A percentile compares a stretch with the other conserved stretches of the same genome.
Evolutionary conservation across 2,329 filamentous ascomycete genomes (phyloP).

Genomic region (Botrytis aclada): DNA sequence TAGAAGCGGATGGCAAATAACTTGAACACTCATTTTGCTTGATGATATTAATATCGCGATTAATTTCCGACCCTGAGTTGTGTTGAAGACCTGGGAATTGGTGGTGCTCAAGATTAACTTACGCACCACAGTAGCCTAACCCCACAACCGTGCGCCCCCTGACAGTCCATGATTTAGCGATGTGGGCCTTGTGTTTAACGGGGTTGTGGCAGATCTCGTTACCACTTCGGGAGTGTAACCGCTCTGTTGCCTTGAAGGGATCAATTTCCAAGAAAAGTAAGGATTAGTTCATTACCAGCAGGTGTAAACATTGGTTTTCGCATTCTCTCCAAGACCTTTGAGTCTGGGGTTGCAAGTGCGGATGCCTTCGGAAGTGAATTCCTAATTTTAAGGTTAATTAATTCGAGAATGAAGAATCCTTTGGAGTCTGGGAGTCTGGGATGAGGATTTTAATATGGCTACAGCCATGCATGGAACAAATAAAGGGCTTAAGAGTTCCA

Average conservation of each 20-base stretch:
- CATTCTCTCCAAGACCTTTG: not conserved
- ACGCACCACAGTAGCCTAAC: not conserved
- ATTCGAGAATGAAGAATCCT: not conserved
- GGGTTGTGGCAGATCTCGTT: not conserved
- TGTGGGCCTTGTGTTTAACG: not conserved
- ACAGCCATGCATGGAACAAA: not conserved
- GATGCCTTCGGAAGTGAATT: not conserved
- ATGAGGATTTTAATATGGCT: too few species aligned
- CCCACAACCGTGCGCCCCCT: not conserved
- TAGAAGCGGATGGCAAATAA: constrained; percentile 4
- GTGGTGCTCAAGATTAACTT: not conserved
- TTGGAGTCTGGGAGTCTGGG: not conserved
- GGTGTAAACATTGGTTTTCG: not conserved
- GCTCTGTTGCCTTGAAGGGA: not conserved
- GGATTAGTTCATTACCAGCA: not conserved
- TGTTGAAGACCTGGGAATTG: not conserved
- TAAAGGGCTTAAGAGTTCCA: not conserved
- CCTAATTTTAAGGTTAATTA: not conserved
- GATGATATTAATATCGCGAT: not conserved
- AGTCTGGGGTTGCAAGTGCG: not conserved
- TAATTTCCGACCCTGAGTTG: not conserved
- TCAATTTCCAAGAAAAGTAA: not conserved
- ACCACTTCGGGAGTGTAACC: not conserved
- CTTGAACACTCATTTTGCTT: constrained; percentile 1
- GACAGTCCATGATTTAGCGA: not conserved